A percentile compares a stretch with the other conserved stretches of the same genome.
Evolutionary conservation across 2,329 filamentous ascomycete genomes (phyloP).

Genomic region (Microsporum ferrugineum): DNA sequence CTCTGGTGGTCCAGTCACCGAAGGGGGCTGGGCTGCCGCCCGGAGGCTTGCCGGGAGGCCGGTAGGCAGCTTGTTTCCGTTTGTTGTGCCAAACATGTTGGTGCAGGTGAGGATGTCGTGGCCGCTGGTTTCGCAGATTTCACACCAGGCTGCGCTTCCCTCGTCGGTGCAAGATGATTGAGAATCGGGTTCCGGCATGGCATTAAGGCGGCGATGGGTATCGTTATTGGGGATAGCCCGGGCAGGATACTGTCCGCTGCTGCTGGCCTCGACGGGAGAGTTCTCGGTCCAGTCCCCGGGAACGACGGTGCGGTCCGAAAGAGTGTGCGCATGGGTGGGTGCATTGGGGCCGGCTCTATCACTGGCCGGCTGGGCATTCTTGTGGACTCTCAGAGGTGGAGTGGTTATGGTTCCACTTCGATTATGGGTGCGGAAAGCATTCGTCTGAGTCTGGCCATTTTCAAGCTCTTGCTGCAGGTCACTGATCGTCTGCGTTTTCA

Average conservation of each 20-base stretch:
- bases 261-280: slow-evolving; percentile 15
- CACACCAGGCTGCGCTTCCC: slow-evolving; percentile 71
- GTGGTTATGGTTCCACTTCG: slow-evolving; percentile 29
- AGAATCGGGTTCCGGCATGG: slow-evolving; percentile 32
- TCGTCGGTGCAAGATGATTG: slow-evolving; percentile 57
- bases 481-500: slow-evolving; percentile 63
- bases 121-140: slow-evolving; percentile 84
- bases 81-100: slow-evolving; percentile 59
- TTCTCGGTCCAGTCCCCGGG: slow-evolving; percentile 32
- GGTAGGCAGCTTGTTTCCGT: slow-evolving; percentile 5
- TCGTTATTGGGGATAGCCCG: slow-evolving; percentile 18
- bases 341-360: slow-evolving; percentile 20
- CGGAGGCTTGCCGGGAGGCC: slow-evolving; percentile 14
- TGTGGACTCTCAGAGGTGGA: slow-evolving; percentile 25
- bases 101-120: slow-evolving; percentile 93
- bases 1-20: background rate
- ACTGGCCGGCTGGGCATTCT: slow-evolving; percentile 18
- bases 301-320: slow-evolving; percentile 35
- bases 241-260: slow-evolving; percentile 9
- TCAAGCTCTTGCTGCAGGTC: slow-evolving; percentile 74
- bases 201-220: slow-evolving; percentile 25
- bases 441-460: slow-evolving; percentile 24
- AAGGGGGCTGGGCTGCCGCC: background rate
- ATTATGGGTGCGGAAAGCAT: slow-evolving; percentile 19
- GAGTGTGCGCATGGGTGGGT: slow-evolving; percentile 27